Base-by-base conservation (phyloP, 495 filamentous ascomycete genomes). In the Lepidopterella palustris region DNA sequence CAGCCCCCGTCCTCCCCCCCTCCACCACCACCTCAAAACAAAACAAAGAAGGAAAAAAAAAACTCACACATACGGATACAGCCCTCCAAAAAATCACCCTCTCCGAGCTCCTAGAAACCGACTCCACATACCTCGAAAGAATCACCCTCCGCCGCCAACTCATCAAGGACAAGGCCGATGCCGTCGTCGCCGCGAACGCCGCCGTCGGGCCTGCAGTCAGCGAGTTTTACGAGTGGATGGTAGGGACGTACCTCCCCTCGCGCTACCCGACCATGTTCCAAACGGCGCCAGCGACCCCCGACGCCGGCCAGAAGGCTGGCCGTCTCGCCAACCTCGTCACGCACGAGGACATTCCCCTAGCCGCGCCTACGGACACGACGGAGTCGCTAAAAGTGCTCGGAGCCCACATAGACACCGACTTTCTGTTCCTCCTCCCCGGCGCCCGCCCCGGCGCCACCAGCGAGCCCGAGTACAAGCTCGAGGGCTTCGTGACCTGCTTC, bases 401-500 rank as follows among this genome's bases (percentile, higher is more conserved):
- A 52, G 72, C 76, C 40, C 80, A 79, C 53, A 74, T 92, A 24
- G 88, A 92, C 58, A 83, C 87, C 49, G 90, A 96, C 55, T 82
- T 92, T 70, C 80, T 92, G 26, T 73, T 96, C 52, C 78, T 95
- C 2, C 73, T 86, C 8, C 86, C 86, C 0, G n/a, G 73, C 75
- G 1, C 59, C 68, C 1, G 66, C 69, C n/a, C 24, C 51, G 8
- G 67, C 69, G n/a, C n/a, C n/a, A n/a, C n/a, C 5, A 72, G 77
- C 18, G 75, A 71, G 13, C 60, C 61, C n/a, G 70, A 79, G 9
- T 92, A 91, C 66, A 73, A 76, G 24, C 79, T 88, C 15, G 73
- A 84, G 61, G 88, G 83, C 2, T 92, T 87, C 66, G 73, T 82
- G 15, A 82, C 82, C 51, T 89, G 85, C 69, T 90, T 84, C 61